Evolutionary conservation across 768 basidiomycete species (phyloP).

Genomic region (Mrakia gelida): DNA sequence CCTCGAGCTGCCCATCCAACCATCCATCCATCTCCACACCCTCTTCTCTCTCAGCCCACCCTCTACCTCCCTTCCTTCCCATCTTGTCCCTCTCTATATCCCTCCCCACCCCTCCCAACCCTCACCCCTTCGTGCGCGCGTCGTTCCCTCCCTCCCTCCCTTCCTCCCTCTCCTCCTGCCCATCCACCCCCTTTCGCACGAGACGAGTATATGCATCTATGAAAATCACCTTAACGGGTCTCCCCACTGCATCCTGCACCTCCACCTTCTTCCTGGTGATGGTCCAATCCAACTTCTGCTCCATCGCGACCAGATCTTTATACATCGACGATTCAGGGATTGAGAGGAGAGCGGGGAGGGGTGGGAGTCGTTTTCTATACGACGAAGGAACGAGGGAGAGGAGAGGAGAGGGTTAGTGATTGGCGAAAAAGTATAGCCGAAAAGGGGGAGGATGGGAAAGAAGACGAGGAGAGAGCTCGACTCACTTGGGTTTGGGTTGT

Average conservation of each 20-base stretch:
- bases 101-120: no score
- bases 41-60: not conserved
- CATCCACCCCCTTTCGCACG: not conserved
- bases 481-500: constrained; percentile 1
- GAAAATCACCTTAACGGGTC: constrained; percentile 61
- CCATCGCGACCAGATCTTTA: constrained; percentile 77
- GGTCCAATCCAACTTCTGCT: constrained; percentile 90
- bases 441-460: not conserved
- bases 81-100: no score
- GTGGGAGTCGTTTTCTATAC: constrained; percentile 7
- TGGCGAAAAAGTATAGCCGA: no score
- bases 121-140: no score
- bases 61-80: not conserved
- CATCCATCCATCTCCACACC: not conserved
- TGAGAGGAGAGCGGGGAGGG: constrained; percentile 22
- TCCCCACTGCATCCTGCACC: constrained; percentile 78
- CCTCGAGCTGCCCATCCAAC: not conserved
- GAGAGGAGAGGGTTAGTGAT: not conserved
- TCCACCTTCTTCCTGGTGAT: constrained; percentile 85
- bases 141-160: not conserved
- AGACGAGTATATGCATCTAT: not conserved
- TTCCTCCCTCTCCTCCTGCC: not conserved
- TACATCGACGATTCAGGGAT: constrained; percentile 55
- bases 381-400: not conserved
- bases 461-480: not conserved